These are phyloP conservation scores for Coccomyxa sp. DNA, from an alignment of 139 green algal genomes.

Conservation along the genomic window DNA sequence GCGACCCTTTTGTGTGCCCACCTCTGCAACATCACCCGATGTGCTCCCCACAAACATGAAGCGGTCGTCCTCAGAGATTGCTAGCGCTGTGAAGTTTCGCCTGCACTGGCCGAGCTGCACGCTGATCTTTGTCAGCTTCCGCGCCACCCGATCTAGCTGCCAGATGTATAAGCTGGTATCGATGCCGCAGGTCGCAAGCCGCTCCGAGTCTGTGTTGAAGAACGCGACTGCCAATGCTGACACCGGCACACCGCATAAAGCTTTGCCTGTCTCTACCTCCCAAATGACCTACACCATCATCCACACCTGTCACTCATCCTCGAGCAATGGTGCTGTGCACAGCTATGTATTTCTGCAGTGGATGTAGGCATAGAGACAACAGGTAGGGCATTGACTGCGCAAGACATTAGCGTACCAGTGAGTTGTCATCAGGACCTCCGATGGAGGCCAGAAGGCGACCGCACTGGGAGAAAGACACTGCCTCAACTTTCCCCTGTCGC, in stretches of 20 bases:
- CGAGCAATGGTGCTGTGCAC: neutral
- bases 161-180: slow-evolving; percentile 51
- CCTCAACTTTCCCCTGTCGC: neutral
- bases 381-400: neutral
- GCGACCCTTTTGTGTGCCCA: neutral
- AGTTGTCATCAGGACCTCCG: slow-evolving; percentile 80
- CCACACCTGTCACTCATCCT: neutral
- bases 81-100: slow-evolving; percentile 56
- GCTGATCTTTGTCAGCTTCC: slow-evolving; percentile 51
- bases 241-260: slow-evolving; percentile 70
- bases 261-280: slow-evolving; percentile 67
- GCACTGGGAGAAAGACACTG: neutral
- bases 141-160: slow-evolving; percentile 62
- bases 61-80: slow-evolving; percentile 56
- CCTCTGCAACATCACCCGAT: slow-evolving; percentile 71
- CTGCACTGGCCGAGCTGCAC: slow-evolving; percentile 67
- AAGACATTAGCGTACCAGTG: slow-evolving; percentile 47
- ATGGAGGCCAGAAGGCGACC: slow-evolving; percentile 60
- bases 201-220: slow-evolving; percentile 10
- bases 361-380: neutral
- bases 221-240: slow-evolving; percentile 67
- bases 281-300: slow-evolving; percentile 63
- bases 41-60: slow-evolving; percentile 70
- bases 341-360: neutral
- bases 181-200: slow-evolving; percentile 14